A percentile compares a stretch with the other conserved stretches of the same genome.
Conservation (phyloP, 169 alveolate genomes). For the Plasmodium billcollinsi region DNA sequence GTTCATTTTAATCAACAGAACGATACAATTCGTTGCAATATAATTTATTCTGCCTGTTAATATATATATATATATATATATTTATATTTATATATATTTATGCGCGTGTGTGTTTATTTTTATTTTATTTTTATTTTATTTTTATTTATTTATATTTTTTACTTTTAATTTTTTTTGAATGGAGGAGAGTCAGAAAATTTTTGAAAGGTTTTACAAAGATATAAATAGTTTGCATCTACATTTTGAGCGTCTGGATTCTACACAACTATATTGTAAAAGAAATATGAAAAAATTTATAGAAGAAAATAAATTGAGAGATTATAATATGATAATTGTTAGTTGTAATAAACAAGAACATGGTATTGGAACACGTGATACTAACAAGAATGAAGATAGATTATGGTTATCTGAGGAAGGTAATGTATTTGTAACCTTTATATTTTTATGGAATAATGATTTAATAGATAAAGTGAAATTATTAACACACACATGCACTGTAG, state of each 20-base stretch:
- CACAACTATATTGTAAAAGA: constrained; percentile 80
- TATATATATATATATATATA: too few relatives aligned
- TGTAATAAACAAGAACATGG: constrained; percentile 79
- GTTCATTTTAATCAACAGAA: too few relatives aligned
- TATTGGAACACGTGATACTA: constrained; percentile 81
- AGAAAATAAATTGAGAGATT: constrained; percentile 30
- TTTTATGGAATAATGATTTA: constrained; percentile 76
- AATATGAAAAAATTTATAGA: constrained; percentile 42
- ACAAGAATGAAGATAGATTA: constrained; percentile 43
- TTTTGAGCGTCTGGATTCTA: constrained; percentile 79
- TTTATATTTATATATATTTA: too few relatives aligned
- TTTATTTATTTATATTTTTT: too few relatives aligned
- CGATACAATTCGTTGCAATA: too few relatives aligned
- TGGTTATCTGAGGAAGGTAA: constrained; percentile 80
- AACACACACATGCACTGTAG: constrained; percentile 79
- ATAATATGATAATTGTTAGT: constrained; percentile 66
- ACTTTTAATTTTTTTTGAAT: too few relatives aligned
- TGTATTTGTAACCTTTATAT: constrained; percentile 69
- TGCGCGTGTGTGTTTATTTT: too few relatives aligned
- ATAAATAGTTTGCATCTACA: neutral
- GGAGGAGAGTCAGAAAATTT: too few relatives aligned
- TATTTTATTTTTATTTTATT: too few relatives aligned
- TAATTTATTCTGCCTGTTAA: too few relatives aligned
- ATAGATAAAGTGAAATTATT: constrained; percentile 57
- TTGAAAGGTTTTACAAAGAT: too few relatives aligned